Evolutionary conservation across 306 rosid genomes (phyloP).

Genomic region (Gillenia trifoliata): DNA sequence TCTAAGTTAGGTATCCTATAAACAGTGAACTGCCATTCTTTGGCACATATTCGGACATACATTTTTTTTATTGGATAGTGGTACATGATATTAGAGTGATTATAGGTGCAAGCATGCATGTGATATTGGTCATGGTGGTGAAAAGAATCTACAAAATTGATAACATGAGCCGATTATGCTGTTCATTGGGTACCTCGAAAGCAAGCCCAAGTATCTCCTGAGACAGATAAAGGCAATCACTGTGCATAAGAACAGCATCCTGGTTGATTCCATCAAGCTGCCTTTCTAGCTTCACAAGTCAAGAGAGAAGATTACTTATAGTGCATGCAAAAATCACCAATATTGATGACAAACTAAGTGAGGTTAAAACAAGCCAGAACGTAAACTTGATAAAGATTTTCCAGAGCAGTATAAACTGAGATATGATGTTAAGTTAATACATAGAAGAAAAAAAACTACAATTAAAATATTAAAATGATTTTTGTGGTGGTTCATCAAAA

Average conservation of each 20-base stretch:
- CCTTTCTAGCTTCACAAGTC: constrained; percentile 92
- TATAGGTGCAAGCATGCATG: neutral
- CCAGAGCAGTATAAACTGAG: neutral
- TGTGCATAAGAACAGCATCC: constrained; percentile 79
- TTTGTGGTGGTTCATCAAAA: neutral
- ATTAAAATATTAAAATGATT: neutral
- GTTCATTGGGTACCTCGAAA: constrained; percentile 61
- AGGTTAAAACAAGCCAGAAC: neutral
- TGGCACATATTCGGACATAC: neutral
- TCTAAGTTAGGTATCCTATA: neutral
- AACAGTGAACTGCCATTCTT: neutral
- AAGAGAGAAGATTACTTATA: constrained; percentile 30
- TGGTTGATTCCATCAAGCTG: constrained; percentile 89
- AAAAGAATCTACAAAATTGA: neutral
- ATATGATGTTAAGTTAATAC: neutral
- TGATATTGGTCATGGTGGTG: neutral
- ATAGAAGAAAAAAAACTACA: neutral
- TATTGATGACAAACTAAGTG: neutral
- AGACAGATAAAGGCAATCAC: constrained; percentile 86
- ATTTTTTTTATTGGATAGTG: neutral
- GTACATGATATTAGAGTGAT: neutral
- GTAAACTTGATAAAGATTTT: neutral
- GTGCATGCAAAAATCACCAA: neutral
- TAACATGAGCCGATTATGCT: constrained; percentile 1
- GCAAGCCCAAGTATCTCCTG: constrained; percentile 92